phyloP scores from a whole-genome alignment of 2,329 filamentous ascomycete species.

The Aspergillus puulaauensis region DNA sequence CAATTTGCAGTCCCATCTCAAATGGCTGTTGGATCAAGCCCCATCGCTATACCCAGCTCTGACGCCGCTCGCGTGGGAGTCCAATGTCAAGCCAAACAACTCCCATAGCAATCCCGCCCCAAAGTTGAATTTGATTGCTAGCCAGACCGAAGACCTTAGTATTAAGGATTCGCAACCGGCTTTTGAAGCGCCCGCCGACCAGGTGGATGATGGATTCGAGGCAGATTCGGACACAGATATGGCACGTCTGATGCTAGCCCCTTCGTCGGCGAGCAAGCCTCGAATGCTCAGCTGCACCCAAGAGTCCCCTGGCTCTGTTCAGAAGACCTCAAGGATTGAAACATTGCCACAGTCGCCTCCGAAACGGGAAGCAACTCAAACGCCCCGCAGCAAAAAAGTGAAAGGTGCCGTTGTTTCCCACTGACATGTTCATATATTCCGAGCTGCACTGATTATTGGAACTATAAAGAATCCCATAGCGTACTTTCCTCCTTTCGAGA shows the following conservation, averaged over 20 bases:
- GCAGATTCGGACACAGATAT: slow-evolving; percentile 35
- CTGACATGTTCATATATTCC: not conserved
- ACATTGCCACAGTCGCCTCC: slow-evolving; percentile 12
- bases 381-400: slow-evolving; percentile 6
- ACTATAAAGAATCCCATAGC: slow-evolving; percentile 16
- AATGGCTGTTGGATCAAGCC: slow-evolving; percentile 47
- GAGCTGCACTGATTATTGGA: slow-evolving; percentile 7
- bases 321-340: slow-evolving; percentile 21
- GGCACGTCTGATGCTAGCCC: slow-evolving; percentile 45
- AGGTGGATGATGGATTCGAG: slow-evolving; percentile 25
- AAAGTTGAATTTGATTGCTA: slow-evolving; percentile 4
- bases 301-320: slow-evolving; percentile 18
- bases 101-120: slow-evolving; percentile 4
- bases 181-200: slow-evolving; percentile 10
- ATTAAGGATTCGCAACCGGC: slow-evolving; percentile 14
- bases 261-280: slow-evolving; percentile 41
- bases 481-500: slow-evolving; percentile 22
- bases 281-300: slow-evolving; percentile 38
- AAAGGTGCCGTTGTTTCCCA: slow-evolving; percentile 25
- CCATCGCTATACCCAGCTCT: slow-evolving; percentile 34
- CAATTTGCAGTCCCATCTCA: slow-evolving; percentile 46
- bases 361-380: slow-evolving; percentile 4
- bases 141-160: slow-evolving; percentile 6
- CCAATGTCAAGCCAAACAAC: slow-evolving; percentile 14
- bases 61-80: slow-evolving; percentile 27